A percentile compares a stretch with the other conserved stretches of the same genome.
phyloP scores from a whole-genome alignment of 768 basidiomycete genomes.

The Boletus barrowsii region DNA sequence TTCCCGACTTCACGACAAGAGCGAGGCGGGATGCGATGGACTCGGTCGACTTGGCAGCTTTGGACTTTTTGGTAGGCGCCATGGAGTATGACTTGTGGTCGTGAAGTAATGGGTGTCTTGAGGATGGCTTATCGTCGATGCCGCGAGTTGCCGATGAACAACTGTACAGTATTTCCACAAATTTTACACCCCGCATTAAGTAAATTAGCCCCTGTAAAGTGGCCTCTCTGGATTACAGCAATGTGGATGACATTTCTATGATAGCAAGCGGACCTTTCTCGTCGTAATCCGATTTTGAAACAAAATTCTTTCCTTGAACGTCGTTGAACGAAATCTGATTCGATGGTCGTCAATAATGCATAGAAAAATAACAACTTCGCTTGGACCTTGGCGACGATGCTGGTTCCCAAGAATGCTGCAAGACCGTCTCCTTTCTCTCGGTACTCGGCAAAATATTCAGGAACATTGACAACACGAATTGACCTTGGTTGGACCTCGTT shows the following conservation, averaged over 20 bases:
- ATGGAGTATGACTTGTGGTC: conserved; percentile 44
- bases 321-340: conserved; percentile 74
- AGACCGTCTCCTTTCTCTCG: conserved; percentile 80
- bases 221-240: conserved; percentile 44
- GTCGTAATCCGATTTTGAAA: conserved; percentile 77
- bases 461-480: conserved; percentile 62
- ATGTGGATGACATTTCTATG: conserved; percentile 72
- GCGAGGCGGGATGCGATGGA: conserved; percentile 89
- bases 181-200: conserved; percentile 24
- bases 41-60: conserved; percentile 89
- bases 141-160: conserved; percentile 13
- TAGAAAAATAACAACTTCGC: conserved; percentile 3
- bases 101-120: conserved; percentile 15
- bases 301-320: conserved; percentile 59
- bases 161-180: conserved; percentile 30
- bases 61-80: conserved; percentile 95
- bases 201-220: conserved; percentile 3
- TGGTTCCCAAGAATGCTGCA: conserved; percentile 77
- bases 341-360: background rate
- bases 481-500: conserved; percentile 71
- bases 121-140: conserved; percentile 13
- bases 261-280: conserved; percentile 70
- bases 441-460: conserved; percentile 91
- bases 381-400: conserved; percentile 79
- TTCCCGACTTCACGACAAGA: conserved; percentile 98